These are phyloP conservation scores for Senna siamea DNA, from an alignment of 306 rosid species.

Conservation along the genomic window DNA sequence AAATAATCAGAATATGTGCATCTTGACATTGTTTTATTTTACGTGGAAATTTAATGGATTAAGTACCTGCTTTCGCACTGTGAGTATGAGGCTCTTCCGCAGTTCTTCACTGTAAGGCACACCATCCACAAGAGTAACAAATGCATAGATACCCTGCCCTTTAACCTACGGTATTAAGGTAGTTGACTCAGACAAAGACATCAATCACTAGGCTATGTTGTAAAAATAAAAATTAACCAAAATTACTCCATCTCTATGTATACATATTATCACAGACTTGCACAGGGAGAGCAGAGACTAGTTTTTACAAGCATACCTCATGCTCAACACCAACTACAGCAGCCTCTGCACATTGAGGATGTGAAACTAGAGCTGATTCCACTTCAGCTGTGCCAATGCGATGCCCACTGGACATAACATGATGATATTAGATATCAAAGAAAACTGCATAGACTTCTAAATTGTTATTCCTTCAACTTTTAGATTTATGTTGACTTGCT, in stretches of 20 bases:
- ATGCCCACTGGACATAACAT: constrained; percentile 77
- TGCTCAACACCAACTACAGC: constrained; percentile 98
- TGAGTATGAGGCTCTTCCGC: constrained; percentile 74
- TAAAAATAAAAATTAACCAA: constrained; percentile 24
- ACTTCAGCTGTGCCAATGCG: constrained; percentile 99
- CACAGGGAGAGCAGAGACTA: constrained; percentile 7
- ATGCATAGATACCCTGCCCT: constrained; percentile 96
- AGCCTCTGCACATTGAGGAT: constrained; percentile 93
- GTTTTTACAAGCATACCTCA: constrained; percentile 59
- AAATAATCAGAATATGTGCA: too few species aligned
- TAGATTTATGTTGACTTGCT: constrained; percentile 24
- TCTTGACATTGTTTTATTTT: constrained; percentile 2
- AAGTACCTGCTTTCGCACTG: constrained; percentile 81
- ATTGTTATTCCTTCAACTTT: constrained; percentile 11
- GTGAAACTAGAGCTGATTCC: constrained; percentile 97
- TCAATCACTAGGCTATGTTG: constrained; percentile 24
- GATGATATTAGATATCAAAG: constrained; percentile 9
- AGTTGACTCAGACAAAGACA: constrained; percentile 34
- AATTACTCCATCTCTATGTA: background rate
- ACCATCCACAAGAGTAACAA: constrained; percentile 86
- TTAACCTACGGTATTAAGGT: constrained; percentile 66
- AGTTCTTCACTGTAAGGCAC: constrained; percentile 89
- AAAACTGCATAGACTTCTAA: constrained; percentile 11
- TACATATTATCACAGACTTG: background rate
- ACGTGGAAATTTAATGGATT: constrained; percentile 23